Evolutionary conservation across 2,329 filamentous ascomycete genomes (phyloP).

Genomic region (Xylogone sp.): DNA sequence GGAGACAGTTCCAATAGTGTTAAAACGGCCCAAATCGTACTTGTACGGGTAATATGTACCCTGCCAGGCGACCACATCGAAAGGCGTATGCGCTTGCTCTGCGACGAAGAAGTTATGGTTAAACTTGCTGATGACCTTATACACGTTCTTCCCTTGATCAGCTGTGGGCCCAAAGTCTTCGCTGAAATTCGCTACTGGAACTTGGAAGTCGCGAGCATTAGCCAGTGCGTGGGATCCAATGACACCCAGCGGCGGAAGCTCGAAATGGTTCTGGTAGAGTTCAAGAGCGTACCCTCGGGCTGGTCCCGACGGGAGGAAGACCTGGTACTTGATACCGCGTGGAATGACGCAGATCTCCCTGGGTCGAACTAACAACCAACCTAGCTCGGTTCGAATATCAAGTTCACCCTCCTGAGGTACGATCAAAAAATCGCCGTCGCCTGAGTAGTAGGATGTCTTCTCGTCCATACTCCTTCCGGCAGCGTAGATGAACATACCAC

Average conservation of each 20-base stretch:
- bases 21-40: conserved; percentile 73
- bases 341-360: conserved; percentile 63
- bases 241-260: conserved; percentile 60
- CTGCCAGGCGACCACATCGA: conserved; percentile 75
- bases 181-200: conserved; percentile 49
- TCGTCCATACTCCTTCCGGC: conserved; percentile 60
- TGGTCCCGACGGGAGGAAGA: conserved; percentile 52
- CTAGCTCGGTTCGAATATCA: conserved; percentile 60
- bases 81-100: conserved; percentile 65
- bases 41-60: conserved; percentile 76
- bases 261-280: conserved; percentile 59
- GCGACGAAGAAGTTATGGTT: conserved; percentile 60
- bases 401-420: conserved; percentile 52
- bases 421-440: conserved; percentile 62
- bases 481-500: conserved; percentile 62
- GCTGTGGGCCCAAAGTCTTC: no score
- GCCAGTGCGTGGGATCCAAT: conserved; percentile 61
- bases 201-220: conserved; percentile 60
- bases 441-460: conserved; percentile 62
- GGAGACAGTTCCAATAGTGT: conserved; percentile 62
- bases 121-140: conserved; percentile 58
- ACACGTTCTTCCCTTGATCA: conserved; percentile 32
- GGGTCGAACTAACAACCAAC: conserved; percentile 50
- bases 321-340: conserved; percentile 57
- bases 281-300: conserved; percentile 62